Evolutionary conservation across 176 grass and related monocot genomes (phyloP).

Genomic region (Calamus simplicifolius): DNA sequence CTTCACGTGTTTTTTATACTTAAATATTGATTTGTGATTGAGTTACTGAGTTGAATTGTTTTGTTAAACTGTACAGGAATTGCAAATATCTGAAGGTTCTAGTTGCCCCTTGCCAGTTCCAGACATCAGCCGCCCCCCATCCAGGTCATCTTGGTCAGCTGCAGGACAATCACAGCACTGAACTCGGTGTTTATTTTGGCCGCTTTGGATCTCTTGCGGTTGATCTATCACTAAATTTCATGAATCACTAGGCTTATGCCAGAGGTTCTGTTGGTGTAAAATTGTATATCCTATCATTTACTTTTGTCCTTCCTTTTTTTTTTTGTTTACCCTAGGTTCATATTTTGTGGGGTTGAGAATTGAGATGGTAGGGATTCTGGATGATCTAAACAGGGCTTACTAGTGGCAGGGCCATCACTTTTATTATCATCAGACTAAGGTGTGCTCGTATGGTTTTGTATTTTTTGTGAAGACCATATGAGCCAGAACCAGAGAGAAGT

Average conservation of each 20-base stretch:
- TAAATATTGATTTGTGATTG: too few species aligned
- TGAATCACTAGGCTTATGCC: too few species aligned
- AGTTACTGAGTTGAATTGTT: too few species aligned
- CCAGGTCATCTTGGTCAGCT: constrained; percentile 54
- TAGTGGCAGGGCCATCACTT: constrained; percentile 18
- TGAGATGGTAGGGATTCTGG: too few species aligned
- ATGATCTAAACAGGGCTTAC: too few species aligned
- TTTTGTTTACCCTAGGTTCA: too few species aligned
- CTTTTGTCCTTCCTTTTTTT: constrained; percentile 18
- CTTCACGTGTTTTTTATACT: too few species aligned
- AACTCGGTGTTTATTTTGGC: constrained; percentile 15
- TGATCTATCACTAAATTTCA: not conserved
- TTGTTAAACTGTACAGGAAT: constrained; percentile 42
- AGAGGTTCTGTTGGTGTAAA: too few species aligned
- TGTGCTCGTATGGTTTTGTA: constrained; percentile 97
- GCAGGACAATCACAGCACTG: constrained; percentile 32
- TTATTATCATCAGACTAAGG: constrained; percentile 19
- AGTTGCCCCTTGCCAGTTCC: constrained; percentile 22
- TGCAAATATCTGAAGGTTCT: constrained; percentile 63
- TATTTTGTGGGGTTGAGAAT: constrained; percentile 11
- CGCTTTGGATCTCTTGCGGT: not conserved
- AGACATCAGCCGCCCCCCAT: constrained; percentile 53
- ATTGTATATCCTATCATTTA: too few species aligned
- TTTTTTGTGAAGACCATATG: constrained; percentile 92
- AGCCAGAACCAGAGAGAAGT: constrained; percentile 15